These are phyloP conservation scores for Ramaria sp. DNA, from an alignment of 768 basidiomycete species.

Conservation along the genomic window DNA sequence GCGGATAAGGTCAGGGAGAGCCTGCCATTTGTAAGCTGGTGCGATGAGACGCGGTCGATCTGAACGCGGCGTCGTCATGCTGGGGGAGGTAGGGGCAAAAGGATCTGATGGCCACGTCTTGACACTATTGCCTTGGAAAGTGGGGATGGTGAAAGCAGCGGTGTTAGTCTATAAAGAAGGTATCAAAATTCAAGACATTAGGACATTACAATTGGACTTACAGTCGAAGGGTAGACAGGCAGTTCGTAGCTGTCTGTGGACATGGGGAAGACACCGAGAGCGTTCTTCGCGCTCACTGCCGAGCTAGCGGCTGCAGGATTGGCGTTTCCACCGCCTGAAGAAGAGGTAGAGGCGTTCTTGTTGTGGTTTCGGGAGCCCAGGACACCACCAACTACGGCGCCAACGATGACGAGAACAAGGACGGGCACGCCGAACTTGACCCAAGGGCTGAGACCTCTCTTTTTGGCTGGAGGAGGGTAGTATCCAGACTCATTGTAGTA, in stretches of 20 bases:
- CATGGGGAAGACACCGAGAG: conserved; percentile 60
- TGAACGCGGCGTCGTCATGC: conserved; percentile 48
- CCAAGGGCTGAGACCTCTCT: conserved; percentile 57
- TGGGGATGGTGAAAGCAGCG: conserved; percentile 59
- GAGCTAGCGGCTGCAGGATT: conserved; percentile 37
- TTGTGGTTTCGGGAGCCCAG: conserved; percentile 53
- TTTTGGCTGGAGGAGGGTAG: conserved; percentile 39
- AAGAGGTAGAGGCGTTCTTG: conserved; percentile 15
- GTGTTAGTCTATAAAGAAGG: conserved; percentile 51
- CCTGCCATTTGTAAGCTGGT: conserved; percentile 84
- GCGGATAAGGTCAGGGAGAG: conserved; percentile 64
- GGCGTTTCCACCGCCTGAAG: conserved; percentile 12
- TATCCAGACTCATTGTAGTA: conserved; percentile 64
- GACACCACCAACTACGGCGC: conserved; percentile 69
- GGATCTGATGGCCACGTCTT: conserved; percentile 75
- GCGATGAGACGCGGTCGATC: conserved; percentile 90
- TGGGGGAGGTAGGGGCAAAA: conserved; percentile 55
- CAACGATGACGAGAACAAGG: conserved; percentile 50
- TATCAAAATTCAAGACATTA: neutral
- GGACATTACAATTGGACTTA: conserved; percentile 30
- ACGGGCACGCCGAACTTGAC: conserved; percentile 66
- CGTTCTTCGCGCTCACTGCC: conserved; percentile 46
- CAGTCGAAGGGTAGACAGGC: conserved; percentile 83
- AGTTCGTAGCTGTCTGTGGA: conserved; percentile 75
- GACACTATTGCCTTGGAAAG: conserved; percentile 42